A percentile compares a stretch with the other conserved stretches of the same genome.
phyloP scores from a whole-genome alignment of 202 grass and related monocot genomes.

The Digitaria exilis region DNA sequence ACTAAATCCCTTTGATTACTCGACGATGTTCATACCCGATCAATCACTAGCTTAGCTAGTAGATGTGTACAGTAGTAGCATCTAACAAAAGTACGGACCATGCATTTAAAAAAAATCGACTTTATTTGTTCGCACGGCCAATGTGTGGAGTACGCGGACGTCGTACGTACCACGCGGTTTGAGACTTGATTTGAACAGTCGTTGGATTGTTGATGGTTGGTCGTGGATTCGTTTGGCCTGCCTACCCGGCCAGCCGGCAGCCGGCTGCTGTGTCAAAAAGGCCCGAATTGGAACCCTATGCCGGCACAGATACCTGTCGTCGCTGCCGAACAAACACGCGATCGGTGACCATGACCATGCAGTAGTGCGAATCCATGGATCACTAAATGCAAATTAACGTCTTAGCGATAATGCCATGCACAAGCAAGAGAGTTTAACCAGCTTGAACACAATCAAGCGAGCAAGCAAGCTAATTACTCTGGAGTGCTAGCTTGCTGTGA shows the following conservation, averaged over 20 bases:
- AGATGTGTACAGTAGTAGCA: no score
- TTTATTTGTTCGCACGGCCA: not conserved
- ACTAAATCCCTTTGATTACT: not conserved
- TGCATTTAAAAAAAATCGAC: no score
- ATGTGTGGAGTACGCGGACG: not conserved
- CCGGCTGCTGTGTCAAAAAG: not conserved
- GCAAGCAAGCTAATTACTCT: not conserved
- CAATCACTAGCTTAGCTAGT: not conserved
- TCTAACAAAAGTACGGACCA: conserved; percentile 1
- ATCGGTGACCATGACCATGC: not conserved
- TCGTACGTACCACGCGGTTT: not conserved
- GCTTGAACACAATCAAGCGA: not conserved
- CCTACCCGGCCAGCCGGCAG: not conserved
- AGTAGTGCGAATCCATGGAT: not conserved
- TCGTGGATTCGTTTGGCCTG: not conserved
- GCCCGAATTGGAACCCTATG: not conserved
- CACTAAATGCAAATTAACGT: not conserved
- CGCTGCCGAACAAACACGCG: not conserved
- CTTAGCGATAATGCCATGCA: not conserved
- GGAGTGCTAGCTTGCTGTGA: not conserved
- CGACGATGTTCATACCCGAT: not conserved
- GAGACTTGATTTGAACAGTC: not conserved
- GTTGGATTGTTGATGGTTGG: not conserved
- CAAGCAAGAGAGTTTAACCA: not conserved
- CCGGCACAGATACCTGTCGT: not conserved